Conservation (phyloP, 2,329 filamentous ascomycete species). For the Aspergillus bombycis region DNA sequence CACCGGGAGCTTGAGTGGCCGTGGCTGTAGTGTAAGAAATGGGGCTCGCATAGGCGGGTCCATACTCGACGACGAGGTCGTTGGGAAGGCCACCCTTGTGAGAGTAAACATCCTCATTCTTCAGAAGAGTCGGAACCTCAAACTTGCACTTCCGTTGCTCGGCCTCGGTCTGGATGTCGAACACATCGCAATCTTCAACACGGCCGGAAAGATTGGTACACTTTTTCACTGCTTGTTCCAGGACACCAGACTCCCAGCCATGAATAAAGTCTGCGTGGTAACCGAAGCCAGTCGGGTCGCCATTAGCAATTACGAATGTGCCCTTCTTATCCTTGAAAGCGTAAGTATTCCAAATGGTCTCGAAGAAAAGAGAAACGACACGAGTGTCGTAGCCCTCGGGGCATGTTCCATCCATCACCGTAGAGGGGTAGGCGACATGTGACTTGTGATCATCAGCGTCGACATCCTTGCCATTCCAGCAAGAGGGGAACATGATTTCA, state of each 20-base stretch:
- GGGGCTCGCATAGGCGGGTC: slow-evolving; percentile 45
- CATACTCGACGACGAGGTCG: slow-evolving; percentile 53
- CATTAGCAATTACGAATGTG: slow-evolving; percentile 75
- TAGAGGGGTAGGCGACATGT: slow-evolving; percentile 77
- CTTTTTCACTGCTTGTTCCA: slow-evolving; percentile 71
- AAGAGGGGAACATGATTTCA: slow-evolving; percentile 86
- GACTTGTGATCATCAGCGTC: slow-evolving; percentile 58
- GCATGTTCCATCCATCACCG: slow-evolving; percentile 76
- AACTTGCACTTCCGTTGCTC: slow-evolving; percentile 65
- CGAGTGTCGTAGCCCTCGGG: slow-evolving; percentile 69
- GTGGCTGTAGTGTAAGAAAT: slow-evolving; percentile 17
- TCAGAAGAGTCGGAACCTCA: slow-evolving; percentile 58
- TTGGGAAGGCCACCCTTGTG: slow-evolving; percentile 68
- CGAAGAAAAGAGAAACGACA: slow-evolving; percentile 76
- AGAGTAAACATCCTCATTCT: slow-evolving; percentile 62
- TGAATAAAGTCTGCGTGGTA: slow-evolving; percentile 80
- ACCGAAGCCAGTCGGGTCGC: slow-evolving; percentile 74
- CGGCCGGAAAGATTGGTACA: slow-evolving; percentile 74
- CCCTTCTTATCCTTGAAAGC: slow-evolving; percentile 66
- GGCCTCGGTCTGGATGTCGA: slow-evolving; percentile 66
- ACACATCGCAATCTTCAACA: slow-evolving; percentile 75
- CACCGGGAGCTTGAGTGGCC: slow-evolving; percentile 6
- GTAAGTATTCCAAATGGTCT: slow-evolving; percentile 80
- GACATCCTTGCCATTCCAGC: slow-evolving; percentile 75
- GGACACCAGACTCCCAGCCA: slow-evolving; percentile 72